Evolutionary conservation across 2,329 filamentous ascomycete species (phyloP).

Genomic region (Venturiaceae sp.): DNA sequence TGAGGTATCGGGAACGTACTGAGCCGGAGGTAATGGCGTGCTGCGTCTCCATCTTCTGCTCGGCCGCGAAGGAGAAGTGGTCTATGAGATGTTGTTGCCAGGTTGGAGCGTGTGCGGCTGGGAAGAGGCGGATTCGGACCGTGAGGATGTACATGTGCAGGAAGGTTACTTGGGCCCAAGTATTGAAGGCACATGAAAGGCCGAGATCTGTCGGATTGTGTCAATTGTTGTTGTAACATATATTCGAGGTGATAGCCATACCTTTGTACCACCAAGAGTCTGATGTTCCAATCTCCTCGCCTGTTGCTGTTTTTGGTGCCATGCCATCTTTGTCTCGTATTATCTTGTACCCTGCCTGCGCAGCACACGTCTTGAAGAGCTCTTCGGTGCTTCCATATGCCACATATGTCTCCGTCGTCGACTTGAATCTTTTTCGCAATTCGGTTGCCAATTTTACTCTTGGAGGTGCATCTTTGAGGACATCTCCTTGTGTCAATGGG

Average conservation of each 20-base stretch:
- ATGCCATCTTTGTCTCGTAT: constrained; percentile 56
- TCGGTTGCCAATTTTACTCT: constrained; percentile 11
- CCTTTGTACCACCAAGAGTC: constrained; percentile 74
- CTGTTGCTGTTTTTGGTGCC: constrained; percentile 61
- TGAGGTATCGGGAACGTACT: constrained; percentile 54
- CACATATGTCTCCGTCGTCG: constrained; percentile 57
- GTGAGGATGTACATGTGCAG: constrained; percentile 91
- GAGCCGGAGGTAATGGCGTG: constrained; percentile 55
- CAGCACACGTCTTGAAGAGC: constrained; percentile 66
- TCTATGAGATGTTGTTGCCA: constrained; percentile 90
- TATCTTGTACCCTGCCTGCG: constrained; percentile 67
- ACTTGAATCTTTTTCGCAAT: constrained; percentile 19
- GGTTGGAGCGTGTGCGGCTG: constrained; percentile 54
- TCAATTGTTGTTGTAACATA: not conserved
- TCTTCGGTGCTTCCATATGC: constrained; percentile 71
- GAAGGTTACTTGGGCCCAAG: constrained; percentile 93
- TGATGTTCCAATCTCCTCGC: constrained; percentile 60
- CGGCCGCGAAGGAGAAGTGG: constrained; percentile 87
- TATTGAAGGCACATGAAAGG: constrained; percentile 80
- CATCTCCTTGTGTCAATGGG: constrained; percentile 1
- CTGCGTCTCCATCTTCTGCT: constrained; percentile 71
- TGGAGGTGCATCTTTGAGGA: constrained; percentile 1
- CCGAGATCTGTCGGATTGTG: constrained; percentile 51
- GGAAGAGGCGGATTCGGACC: constrained; percentile 71
- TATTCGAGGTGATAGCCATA: constrained; percentile 31